Evolutionary conservation across 257 asterid species (phyloP).

Genomic region (Solanum clarkiae): DNA sequence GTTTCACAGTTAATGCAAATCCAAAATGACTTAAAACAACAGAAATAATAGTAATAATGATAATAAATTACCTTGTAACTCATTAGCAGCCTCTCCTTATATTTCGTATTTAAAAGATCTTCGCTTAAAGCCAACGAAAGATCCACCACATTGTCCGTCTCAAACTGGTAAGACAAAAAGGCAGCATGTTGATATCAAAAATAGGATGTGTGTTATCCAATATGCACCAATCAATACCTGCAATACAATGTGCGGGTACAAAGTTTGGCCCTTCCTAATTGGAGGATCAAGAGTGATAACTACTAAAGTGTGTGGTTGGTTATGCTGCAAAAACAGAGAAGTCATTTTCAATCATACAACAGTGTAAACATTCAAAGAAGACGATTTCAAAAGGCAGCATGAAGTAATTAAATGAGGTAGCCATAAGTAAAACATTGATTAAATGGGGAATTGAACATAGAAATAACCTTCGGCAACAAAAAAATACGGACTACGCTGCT

Average conservation of each 20-base stretch:
- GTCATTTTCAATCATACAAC: not conserved
- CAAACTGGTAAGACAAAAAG: constrained; percentile 42
- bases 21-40: not conserved
- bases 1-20: not conserved
- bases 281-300: constrained; percentile 96
- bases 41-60: not conserved
- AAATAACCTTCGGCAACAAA: constrained; percentile 81
- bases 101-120: constrained; percentile 64
- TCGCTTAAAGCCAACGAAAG: constrained; percentile 55
- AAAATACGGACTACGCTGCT: constrained; percentile 93
- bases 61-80: constrained; percentile 39
- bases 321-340: constrained; percentile 47
- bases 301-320: constrained; percentile 89
- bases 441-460: not conserved
- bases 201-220: not conserved
- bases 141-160: constrained; percentile 63
- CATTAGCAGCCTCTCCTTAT: constrained; percentile 59
- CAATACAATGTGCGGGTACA: constrained; percentile 91
- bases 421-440: not conserved
- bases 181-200: not conserved
- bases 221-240: constrained; percentile 44
- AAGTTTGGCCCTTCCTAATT: constrained; percentile 91
- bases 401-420: not conserved
- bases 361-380: not conserved
- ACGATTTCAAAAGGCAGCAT: not conserved